A percentile compares a stretch with the other conserved stretches of the same genome.
These are phyloP conservation scores for Phyllosticta citribraziliensis DNA, from an alignment of 2,329 filamentous ascomycete species.

Conservation along the genomic window DNA sequence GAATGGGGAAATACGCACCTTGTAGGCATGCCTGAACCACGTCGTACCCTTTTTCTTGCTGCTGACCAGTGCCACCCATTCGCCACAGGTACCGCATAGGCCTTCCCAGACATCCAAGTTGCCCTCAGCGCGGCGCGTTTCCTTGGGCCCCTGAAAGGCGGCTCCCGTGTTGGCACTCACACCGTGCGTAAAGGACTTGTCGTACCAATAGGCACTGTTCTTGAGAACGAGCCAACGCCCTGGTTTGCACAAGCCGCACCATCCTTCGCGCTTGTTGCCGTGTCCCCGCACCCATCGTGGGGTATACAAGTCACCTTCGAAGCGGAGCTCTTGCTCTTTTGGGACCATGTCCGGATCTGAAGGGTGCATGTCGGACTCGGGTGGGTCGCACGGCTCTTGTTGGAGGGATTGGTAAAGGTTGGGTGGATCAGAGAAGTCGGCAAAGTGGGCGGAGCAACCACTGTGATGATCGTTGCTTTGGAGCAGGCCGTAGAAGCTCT, in stretches of 20 bases:
- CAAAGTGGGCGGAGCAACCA: constrained; percentile 53
- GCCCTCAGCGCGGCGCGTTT: constrained; percentile 66
- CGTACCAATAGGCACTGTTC: constrained; percentile 89
- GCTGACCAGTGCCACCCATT: constrained; percentile 73
- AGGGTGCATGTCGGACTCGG: constrained; percentile 73
- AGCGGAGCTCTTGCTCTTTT: constrained; percentile 65
- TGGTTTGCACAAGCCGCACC: constrained; percentile 82
- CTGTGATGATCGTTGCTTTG: constrained; percentile 65
- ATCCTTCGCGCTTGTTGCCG: constrained; percentile 79
- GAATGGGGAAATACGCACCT: constrained; percentile 41
- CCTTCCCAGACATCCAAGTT: constrained; percentile 78
- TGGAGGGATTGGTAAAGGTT: constrained; percentile 67
- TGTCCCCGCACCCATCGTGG: constrained; percentile 77
- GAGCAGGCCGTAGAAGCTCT: constrained; percentile 62
- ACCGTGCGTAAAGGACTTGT: constrained; percentile 82
- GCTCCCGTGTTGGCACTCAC: constrained; percentile 74
- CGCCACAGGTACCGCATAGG: constrained; percentile 65
- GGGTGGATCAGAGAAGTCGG: constrained; percentile 64
- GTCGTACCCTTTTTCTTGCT: constrained; percentile 89
- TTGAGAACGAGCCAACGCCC: constrained; percentile 80
- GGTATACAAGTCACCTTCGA: constrained; percentile 73
- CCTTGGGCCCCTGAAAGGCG: constrained; percentile 66
- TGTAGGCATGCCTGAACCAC: constrained; percentile 85
- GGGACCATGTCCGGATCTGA: constrained; percentile 65
- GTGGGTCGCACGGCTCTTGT: constrained; percentile 63